phyloP scores from a whole-genome alignment of 345 rosid genomes.

The Eucalyptus urophylla region DNA sequence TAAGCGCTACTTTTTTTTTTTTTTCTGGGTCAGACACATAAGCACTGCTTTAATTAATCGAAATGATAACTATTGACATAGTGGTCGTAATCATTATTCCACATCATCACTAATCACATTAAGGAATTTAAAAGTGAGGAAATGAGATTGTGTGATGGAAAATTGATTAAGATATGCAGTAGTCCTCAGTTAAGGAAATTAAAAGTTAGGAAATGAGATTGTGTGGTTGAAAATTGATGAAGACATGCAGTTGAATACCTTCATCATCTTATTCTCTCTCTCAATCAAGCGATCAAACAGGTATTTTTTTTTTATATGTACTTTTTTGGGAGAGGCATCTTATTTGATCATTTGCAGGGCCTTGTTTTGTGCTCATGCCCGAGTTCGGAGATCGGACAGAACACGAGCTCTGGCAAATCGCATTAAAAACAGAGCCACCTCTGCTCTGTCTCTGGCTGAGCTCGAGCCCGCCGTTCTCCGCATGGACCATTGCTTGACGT shows the following conservation, averaged over 20 bases:
- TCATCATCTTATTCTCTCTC: background rate
- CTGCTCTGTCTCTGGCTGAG: background rate
- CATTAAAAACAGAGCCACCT: background rate
- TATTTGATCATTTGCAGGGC: background rate
- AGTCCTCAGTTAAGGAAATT: background rate
- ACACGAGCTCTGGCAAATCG: background rate
- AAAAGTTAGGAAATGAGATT: background rate
- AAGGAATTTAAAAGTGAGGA: background rate
- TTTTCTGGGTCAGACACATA: rapidly evolving
- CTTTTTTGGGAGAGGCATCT: background rate
- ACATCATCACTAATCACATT: background rate
- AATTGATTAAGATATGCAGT: background rate
- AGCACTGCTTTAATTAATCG: background rate
- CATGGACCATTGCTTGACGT: background rate
- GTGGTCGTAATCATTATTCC: rapidly evolving
- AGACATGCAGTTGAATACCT: background rate
- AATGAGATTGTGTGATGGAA: background rate
- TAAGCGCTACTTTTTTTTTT: background rate
- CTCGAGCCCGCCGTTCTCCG: background rate
- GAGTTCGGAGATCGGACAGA: background rate
- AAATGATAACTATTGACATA: background rate
- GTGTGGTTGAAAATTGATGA: background rate
- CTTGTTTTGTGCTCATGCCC: background rate
- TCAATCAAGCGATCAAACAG: background rate
- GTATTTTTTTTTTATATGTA: background rate